Percentiles rank a stretch among this genome's conserved stretches.
phyloP scores from a whole-genome alignment of 2,329 filamentous ascomycete genomes.

The Venturia pyrina region DNA sequence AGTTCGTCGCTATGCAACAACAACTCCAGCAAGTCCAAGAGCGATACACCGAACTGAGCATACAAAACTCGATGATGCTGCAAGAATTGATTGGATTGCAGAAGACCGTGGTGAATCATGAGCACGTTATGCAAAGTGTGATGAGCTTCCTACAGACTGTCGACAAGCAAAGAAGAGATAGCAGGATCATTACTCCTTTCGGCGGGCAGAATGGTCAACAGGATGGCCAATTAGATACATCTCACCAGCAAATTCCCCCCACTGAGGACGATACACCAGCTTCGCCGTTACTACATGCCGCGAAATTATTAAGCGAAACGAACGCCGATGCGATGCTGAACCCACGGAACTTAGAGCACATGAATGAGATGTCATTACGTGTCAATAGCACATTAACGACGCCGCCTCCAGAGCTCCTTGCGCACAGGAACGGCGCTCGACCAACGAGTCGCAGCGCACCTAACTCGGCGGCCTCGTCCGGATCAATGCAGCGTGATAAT shows the following conservation, averaged over 20 bases:
- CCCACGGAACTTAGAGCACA: conserved; percentile 52
- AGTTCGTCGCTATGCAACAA: conserved; percentile 80
- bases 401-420: conserved; percentile 42
- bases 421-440: conserved; percentile 30
- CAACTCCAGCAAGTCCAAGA: conserved; percentile 84
- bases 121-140: conserved; percentile 60
- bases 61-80: conserved; percentile 54
- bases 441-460: conserved; percentile 34
- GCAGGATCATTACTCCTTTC: conserved; percentile 37
- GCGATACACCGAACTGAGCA: conserved; percentile 67
- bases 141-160: conserved; percentile 58
- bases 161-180: conserved; percentile 55
- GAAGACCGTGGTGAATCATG: conserved; percentile 63
- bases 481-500: conserved; percentile 45
- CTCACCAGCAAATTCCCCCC: not conserved
- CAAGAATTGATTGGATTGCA: conserved; percentile 55
- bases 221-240: conserved; percentile 30
- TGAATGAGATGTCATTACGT: conserved; percentile 49
- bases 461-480: conserved; percentile 39
- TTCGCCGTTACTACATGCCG: conserved; percentile 58
- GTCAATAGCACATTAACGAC: conserved; percentile 46
- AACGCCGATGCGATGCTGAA: conserved; percentile 57
- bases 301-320: conserved; percentile 55
- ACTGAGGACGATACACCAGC: conserved; percentile 53
- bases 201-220: conserved; percentile 20